Evolutionary conservation across 1,139 yeast genomes (phyloP).

Genomic region (Candida neerlandica): DNA sequence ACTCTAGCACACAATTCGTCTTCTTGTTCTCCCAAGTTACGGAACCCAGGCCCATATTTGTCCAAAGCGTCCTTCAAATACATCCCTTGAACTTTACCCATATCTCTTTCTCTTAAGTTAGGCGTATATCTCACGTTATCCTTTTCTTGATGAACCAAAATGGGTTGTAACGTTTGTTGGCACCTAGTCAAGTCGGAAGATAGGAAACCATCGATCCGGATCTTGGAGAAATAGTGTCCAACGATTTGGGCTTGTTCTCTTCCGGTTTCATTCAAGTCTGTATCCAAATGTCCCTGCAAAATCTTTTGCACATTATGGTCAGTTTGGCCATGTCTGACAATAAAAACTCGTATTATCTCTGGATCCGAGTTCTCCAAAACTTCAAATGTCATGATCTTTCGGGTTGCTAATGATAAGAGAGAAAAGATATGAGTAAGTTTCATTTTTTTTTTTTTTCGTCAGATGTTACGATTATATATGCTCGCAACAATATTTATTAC

Average conservation of each 20-base stretch:
- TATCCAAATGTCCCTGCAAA: conserved; percentile 74
- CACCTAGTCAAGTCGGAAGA: conserved; percentile 69
- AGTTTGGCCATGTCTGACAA: conserved; percentile 83
- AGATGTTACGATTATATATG: not conserved
- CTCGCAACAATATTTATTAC: not conserved
- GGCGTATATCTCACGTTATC: conserved; percentile 25
- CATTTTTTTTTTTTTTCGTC: conserved; percentile 1
- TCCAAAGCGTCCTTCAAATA: conserved; percentile 62
- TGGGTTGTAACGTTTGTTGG: conserved; percentile 50
- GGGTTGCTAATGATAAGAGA: not conserved
- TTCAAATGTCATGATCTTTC: conserved; percentile 29
- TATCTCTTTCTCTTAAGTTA: conserved; percentile 69
- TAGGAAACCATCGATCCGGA: conserved; percentile 53
- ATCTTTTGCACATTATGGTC: conserved; percentile 66
- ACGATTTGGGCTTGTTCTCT: conserved; percentile 54
- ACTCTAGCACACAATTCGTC: conserved; percentile 53
- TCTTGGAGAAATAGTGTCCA: conserved; percentile 40
- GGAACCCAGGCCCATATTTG: conserved; percentile 37
- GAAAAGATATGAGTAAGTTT: not conserved
- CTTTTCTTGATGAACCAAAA: conserved; percentile 29
- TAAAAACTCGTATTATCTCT: conserved; percentile 51
- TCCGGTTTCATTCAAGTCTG: conserved; percentile 63
- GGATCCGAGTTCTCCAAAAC: conserved; percentile 37
- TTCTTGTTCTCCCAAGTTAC: conserved; percentile 57
- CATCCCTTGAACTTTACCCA: conserved; percentile 84